phyloP scores from a whole-genome alignment of 768 basidiomycete genomes.

The Suillus luteus region DNA sequence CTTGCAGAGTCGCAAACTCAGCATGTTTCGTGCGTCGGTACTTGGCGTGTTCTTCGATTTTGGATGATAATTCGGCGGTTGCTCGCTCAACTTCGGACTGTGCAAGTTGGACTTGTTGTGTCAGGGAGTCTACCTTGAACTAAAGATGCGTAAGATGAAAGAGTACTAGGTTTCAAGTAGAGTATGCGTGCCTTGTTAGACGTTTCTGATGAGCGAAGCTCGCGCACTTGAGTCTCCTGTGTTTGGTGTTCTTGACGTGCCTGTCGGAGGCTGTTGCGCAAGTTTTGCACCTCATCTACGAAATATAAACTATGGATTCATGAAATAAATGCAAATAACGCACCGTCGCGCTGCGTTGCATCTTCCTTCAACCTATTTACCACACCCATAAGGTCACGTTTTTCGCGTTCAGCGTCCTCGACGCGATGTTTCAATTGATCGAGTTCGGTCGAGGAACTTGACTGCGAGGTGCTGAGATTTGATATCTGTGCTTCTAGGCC shows the following conservation, averaged over 20 bases:
- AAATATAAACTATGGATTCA: conserved; percentile 2
- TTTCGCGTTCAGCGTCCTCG: conserved; percentile 84
- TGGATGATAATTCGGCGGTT: conserved; percentile 64
- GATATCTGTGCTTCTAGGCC: conserved; percentile 58
- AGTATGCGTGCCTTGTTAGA: conserved; percentile 64
- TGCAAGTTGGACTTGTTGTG: conserved; percentile 79
- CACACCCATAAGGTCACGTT: conserved; percentile 83
- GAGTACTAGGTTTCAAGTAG: neutral
- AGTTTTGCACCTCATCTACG: conserved; percentile 69
- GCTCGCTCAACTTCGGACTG: conserved; percentile 76
- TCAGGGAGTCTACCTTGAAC: conserved; percentile 86
- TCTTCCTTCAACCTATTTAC: conserved; percentile 84
- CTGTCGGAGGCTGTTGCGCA: conserved; percentile 71
- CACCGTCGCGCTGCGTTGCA: conserved; percentile 72
- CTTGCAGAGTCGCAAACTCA: conserved; percentile 74
- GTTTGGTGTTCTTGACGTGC: conserved; percentile 71
- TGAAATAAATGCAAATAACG: conserved; percentile 20
- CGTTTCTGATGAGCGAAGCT: conserved; percentile 73
- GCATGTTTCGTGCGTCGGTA: conserved; percentile 82
- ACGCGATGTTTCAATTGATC: conserved; percentile 59
- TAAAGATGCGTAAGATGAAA: conserved; percentile 32
- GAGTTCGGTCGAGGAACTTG: conserved; percentile 62
- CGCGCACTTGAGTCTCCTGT: conserved; percentile 68
- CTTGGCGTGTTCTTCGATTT: conserved; percentile 82
- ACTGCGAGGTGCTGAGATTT: conserved; percentile 56